phyloP scores from a whole-genome alignment of 2,329 filamentous ascomycete genomes.

The Talaromyces albobiverticillius region DNA sequence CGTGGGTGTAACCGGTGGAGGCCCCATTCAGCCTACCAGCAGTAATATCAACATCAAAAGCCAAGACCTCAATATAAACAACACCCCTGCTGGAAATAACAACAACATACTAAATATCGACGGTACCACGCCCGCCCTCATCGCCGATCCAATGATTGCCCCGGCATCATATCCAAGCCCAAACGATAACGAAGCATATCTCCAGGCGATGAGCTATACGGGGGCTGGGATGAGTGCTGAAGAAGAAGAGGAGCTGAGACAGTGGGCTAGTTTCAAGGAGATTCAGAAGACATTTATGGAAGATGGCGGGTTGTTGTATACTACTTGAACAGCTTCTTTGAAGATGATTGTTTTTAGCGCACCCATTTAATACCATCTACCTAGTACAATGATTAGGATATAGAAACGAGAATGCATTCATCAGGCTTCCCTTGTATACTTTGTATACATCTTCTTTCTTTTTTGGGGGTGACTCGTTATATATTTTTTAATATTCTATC shows the following conservation, averaged over 20 bases:
- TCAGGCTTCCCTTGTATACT: too few relatives aligned
- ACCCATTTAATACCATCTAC: too few relatives aligned
- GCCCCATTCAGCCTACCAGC: background rate
- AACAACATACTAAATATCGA: background rate
- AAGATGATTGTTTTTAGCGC: too few relatives aligned
- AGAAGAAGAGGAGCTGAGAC: constrained; percentile 71
- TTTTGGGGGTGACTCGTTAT: too few relatives aligned
- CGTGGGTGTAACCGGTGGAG: constrained; percentile 39
- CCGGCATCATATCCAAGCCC: constrained; percentile 20
- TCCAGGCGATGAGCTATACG: constrained; percentile 34
- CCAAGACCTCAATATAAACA: background rate
- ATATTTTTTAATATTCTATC: too few relatives aligned
- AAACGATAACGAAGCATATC: constrained; percentile 22
- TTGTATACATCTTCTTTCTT: too few relatives aligned
- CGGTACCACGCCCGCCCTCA: background rate
- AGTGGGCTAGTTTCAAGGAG: constrained; percentile 76
- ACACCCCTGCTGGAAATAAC: background rate
- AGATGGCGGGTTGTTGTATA: constrained; percentile 51
- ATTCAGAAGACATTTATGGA: constrained; percentile 72
- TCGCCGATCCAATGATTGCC: constrained; percentile 16
- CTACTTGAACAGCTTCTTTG: constrained; percentile 16
- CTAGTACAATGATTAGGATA: too few relatives aligned
- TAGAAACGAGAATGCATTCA: too few relatives aligned
- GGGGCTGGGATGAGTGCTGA: constrained; percentile 41
- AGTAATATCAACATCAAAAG: constrained; percentile 3